Conservation (phyloP, 192 early-diverging fungal species). For the Polychytrium aggregatum region DNA sequence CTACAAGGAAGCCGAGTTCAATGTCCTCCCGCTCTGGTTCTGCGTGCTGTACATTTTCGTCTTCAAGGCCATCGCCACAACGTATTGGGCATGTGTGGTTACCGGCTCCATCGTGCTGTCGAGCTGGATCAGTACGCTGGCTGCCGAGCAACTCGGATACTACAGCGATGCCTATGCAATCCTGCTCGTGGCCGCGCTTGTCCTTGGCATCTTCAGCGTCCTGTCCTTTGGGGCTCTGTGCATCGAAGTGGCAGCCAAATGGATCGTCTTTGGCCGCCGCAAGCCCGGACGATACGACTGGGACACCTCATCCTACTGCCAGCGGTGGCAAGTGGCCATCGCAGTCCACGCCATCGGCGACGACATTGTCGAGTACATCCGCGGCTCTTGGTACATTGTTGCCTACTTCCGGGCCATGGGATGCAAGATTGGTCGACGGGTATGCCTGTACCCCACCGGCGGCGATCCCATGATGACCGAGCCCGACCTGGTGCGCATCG, state of each 20-base stretch:
- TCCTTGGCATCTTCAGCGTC: neutral
- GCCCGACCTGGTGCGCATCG: too few relatives aligned
- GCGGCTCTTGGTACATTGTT: conserved; percentile 24
- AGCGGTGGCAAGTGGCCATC: conserved; percentile 34
- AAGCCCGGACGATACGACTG: conserved; percentile 28
- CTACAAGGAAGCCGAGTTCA: conserved; percentile 18
- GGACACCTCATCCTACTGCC: conserved; percentile 34
- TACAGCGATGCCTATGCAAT: too few relatives aligned
- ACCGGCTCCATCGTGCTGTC: too few relatives aligned
- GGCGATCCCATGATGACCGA: conserved; percentile 45
- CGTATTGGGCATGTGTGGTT: too few relatives aligned
- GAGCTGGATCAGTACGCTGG: too few relatives aligned
- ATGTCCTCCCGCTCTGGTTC: conserved; percentile 17
- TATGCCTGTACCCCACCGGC: conserved; percentile 33
- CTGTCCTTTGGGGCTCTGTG: conserved; percentile 3
- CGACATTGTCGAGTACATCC: conserved; percentile 20
- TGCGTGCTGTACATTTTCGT: too few relatives aligned
- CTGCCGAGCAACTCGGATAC: too few relatives aligned
- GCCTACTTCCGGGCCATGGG: conserved; percentile 30
- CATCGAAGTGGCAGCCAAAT: conserved; percentile 23
- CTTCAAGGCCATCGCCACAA: too few relatives aligned
- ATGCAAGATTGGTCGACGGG: conserved; percentile 24
- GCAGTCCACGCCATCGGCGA: conserved; percentile 14
- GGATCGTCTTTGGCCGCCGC: conserved; percentile 24
- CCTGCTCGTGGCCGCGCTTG: conserved; percentile 7